Evolutionary conservation across 2,329 filamentous ascomycete genomes (phyloP).

Genomic region (Paramyrothecium roridum): DNA sequence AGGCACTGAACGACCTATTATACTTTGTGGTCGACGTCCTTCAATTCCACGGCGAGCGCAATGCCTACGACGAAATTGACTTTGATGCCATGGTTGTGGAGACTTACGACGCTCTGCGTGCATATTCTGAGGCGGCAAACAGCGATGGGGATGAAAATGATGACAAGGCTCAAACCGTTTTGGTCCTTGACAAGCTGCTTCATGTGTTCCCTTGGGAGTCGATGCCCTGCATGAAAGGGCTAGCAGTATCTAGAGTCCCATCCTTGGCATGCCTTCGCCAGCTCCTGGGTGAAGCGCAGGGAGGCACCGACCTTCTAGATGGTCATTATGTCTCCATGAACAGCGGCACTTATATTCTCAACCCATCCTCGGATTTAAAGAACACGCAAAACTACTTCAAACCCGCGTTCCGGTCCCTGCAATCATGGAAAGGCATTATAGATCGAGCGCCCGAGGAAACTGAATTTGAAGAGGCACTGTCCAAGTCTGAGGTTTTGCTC

Average conservation of each 20-base stretch:
- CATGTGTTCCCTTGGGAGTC: conserved; percentile 97
- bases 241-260: conserved; percentile 82
- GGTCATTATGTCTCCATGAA: conserved; percentile 54
- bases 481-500: conserved; percentile 68
- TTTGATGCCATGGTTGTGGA: conserved; percentile 90
- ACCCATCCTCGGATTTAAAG: conserved; percentile 79
- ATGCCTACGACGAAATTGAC: conserved; percentile 97
- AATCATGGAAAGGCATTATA: conserved; percentile 69
- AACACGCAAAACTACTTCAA: conserved; percentile 77
- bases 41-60: conserved; percentile 93
- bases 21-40: conserved; percentile 97
- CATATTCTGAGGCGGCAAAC: conserved; percentile 62
- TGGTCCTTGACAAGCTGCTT: conserved; percentile 87
- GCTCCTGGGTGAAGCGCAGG: conserved; percentile 57
- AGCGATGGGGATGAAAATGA: conserved; percentile 32
- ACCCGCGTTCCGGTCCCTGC: conserved; percentile 58
- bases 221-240: conserved; percentile 75
- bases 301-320: conserved; percentile 8
- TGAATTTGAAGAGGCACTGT: conserved; percentile 70
- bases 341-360: conserved; percentile 77
- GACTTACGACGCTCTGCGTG: conserved; percentile 76
- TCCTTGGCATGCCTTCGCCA: conserved; percentile 80
- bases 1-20: conserved; percentile 84
- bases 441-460: conserved; percentile 69
- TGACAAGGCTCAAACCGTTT: conserved; percentile 67